Evolutionary conservation across 805 yeast genomes (phyloP), one percentile per base, ranked within the genome.

Genomic region (Metschnikowia kofuensis): DNA sequence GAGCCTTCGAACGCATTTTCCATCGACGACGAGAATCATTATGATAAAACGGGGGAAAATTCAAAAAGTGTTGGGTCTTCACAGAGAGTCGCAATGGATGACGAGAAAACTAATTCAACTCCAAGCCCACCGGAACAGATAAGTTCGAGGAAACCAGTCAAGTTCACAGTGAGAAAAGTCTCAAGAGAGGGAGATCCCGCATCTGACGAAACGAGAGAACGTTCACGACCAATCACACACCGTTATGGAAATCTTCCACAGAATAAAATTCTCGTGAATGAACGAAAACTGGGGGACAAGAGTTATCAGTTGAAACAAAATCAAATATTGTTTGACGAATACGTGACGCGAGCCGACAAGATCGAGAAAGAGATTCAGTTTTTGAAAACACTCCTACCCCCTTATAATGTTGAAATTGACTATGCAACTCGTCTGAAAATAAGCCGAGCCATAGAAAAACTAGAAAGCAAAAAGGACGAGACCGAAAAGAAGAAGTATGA

Each of bases 321-420:
- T 11, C 75, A 72, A 58, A 54, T 55, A 37, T 69, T 69, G 52
- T 69, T 68, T 50, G 75, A 72, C 43, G 64, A 57, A 49, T 68
- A 65, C 45, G 60, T 52, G 26, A 54, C 54, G 30, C 59, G 67
- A 32, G 65, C 70, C n/a, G 60, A 48, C 28, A 73, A 72, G 49
- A 71, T 73, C 40, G 59, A 69, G 14, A 72, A 72, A 57, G 78
- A 73, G 47, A 65, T 73, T 21, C 58, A 55, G 13, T 73, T 72
- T 49, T 66, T 73, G 50, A 53, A 63, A 16, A 67, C 65, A 38
- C 62, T 72, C 35, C 68, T 73, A 37, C 78, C 78, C 2, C 78
- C 78, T 1, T 69, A 63, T 53, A 72, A 71, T 47, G 75, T 72
- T 27, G 77, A 73, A 49, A 58, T 72, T 13, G 77, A 73, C 52